Evolutionary conservation across 345 rosid genomes (phyloP).

Genomic region (Populus davidiana): DNA sequence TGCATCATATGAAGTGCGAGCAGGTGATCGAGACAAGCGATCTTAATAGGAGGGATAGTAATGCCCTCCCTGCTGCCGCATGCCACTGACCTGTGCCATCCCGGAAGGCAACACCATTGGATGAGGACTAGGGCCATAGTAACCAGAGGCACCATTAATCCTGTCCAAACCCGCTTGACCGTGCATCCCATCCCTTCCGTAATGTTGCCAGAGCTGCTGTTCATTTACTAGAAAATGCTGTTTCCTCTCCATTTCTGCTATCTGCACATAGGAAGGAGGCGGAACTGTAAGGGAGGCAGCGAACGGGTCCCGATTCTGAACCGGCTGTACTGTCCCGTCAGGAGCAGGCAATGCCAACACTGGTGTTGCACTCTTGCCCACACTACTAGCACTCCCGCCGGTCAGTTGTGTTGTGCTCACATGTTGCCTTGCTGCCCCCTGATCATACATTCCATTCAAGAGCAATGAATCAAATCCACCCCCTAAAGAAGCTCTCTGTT

Average conservation of each 20-base stretch:
- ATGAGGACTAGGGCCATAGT: not conserved
- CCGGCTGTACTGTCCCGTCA: constrained; percentile 18
- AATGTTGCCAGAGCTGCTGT: constrained; percentile 28
- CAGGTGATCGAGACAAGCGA: not conserved
- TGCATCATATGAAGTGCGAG: not conserved
- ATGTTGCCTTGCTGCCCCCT: constrained; percentile 28
- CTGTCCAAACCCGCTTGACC: constrained; percentile 22
- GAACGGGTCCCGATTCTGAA: constrained; percentile 28
- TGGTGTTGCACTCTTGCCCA: constrained; percentile 6
- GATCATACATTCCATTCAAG: constrained; percentile 32
- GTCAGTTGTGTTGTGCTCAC: constrained; percentile 15
- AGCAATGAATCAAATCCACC: constrained; percentile 27
- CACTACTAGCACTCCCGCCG: constrained; percentile 27
- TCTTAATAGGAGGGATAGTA: constrained; percentile 8
- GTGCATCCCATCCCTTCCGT: constrained; percentile 27
- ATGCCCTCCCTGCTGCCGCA: constrained; percentile 22
- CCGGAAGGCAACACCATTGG: constrained; percentile 19
- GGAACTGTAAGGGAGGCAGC: constrained; percentile 25
- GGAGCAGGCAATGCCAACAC: constrained; percentile 31
- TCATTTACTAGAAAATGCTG: constrained; percentile 25
- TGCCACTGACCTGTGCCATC: constrained; percentile 20
- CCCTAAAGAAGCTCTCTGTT: constrained; percentile 20
- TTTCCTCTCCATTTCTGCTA: constrained; percentile 31
- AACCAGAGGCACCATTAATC: constrained; percentile 13
- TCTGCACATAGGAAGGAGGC: constrained; percentile 33